Base-by-base conservation (phyloP, 495 filamentous ascomycete genomes). In the Xylaria scruposa region DNA sequence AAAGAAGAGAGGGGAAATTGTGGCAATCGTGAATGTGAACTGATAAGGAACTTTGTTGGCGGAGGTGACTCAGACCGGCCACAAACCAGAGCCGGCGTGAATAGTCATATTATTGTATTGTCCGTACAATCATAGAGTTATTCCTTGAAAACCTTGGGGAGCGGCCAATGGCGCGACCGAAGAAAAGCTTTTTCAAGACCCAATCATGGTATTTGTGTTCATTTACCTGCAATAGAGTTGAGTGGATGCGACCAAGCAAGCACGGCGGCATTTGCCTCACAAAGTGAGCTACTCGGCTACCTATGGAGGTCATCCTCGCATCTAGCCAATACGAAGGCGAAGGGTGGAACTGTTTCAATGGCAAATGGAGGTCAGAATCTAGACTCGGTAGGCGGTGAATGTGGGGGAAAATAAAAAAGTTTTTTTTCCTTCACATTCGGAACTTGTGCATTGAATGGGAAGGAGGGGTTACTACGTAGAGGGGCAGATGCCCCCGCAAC, bases 401-500 rank as follows among this genome's bases (percentile, higher is more conserved):
- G 70, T 71, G 70, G 68, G 72, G 76, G 74, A 69, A 29, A 64
- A 56, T 49, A 70, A 70, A 51, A 53, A 67, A 68, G 33, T 54
- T 36, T 60, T 72, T 72, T 72, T 71, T 60, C 46, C 46, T 59
- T 47, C 33, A 46, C 29, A 36, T 69, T 61, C 53, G 24, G 21
- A 33, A 74, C 67, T 67, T 70, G 73, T 75, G 71, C 71, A 74
- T 73, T 76, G 75, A 77, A 75, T 70, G 70, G 77, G 73, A 77
- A 79, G 74, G 77, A 76, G 75, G 77, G 77, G 75, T 74, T 68
- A 70, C 73, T 68, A 42, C 38, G 38, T 42, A 71, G 77, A 76
- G 73, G 77, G 74, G 75, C 74, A 77, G 13, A 59, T 67, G 67
- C 70, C 72, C 77, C 77, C 77, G 73, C 77, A 77, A 74, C 73